These are phyloP conservation scores for Apiospora arundinis DNA, from an alignment of 2,329 filamentous ascomycete species.

Conservation along the genomic window DNA sequence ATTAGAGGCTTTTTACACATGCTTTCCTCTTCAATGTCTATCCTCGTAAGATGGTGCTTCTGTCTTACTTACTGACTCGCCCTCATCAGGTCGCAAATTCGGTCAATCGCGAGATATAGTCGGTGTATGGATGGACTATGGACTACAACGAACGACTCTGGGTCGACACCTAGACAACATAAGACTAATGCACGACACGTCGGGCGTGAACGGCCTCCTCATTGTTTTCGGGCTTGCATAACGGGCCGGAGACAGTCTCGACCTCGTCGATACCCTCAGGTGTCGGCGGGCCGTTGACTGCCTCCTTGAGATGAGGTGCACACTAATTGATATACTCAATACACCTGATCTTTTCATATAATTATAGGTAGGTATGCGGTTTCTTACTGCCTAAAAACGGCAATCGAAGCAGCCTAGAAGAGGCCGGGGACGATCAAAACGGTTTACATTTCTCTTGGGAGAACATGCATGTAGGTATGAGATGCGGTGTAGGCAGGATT, in stretches of 20 bases:
- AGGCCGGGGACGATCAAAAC: no score
- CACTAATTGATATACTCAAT: no score
- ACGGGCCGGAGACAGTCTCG: not conserved
- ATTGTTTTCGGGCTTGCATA: constrained; percentile 5
- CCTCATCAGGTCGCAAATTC: not conserved
- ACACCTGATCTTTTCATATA: no score
- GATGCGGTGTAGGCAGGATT: not conserved
- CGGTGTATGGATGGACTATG: not conserved
- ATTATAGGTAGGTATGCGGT: no score
- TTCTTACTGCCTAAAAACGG: no score
- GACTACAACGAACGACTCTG: constrained; percentile 5
- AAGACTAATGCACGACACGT: constrained; percentile 8
- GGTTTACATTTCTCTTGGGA: no score
- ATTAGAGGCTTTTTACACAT: not conserved
- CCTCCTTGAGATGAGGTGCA: no score
- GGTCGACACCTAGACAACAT: not conserved
- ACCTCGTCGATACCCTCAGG: not conserved
- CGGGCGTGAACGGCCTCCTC: not conserved
- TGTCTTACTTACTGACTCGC: not conserved
- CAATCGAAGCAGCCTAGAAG: no score
- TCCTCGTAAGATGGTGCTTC: not conserved
- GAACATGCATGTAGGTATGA: no score
- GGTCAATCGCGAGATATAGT: not conserved
- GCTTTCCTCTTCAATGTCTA: not conserved
- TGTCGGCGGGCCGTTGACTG: constrained; percentile 1